Conservation (phyloP, 208 protist species). For the Wallacemonas sp. region DNA sequence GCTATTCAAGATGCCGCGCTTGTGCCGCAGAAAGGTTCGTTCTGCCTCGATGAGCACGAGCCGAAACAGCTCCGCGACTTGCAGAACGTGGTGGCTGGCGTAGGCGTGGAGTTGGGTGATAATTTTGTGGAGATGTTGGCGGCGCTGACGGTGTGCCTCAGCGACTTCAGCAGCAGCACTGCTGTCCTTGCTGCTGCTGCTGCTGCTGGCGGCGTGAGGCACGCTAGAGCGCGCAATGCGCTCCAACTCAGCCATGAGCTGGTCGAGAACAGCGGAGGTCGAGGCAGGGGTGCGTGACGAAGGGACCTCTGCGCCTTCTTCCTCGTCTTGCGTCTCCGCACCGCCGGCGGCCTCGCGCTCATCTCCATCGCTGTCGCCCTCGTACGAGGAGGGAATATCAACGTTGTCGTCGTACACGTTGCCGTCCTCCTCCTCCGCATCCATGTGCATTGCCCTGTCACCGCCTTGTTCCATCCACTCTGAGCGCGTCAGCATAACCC, state of each 20-base stretch:
- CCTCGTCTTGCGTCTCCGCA: neutral
- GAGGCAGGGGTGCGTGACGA: neutral
- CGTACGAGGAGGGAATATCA: conserved; percentile 50
- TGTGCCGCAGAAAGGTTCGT: conserved; percentile 45
- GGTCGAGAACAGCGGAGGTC: conserved; percentile 34
- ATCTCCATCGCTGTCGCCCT: conserved; percentile 30
- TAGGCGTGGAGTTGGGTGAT: conserved; percentile 54
- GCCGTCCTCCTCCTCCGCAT: conserved; percentile 25
- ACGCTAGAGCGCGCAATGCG: conserved; percentile 17
- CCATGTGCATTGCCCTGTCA: conserved; percentile 72
- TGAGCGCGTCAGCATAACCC: conserved; percentile 51
- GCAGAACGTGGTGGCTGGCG: conserved; percentile 45
- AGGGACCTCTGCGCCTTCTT: neutral
- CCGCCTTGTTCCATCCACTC: conserved; percentile 81
- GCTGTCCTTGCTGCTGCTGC: conserved; percentile 16
- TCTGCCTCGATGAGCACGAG: conserved; percentile 79
- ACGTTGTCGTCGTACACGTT: conserved; percentile 40
- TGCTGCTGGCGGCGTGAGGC: neutral
- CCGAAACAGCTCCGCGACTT: conserved; percentile 68
- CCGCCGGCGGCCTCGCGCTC: conserved; percentile 2
- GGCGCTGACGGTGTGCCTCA: conserved; percentile 17
- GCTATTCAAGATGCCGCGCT: conserved; percentile 29
- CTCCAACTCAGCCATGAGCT: conserved; percentile 46
- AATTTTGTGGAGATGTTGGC: conserved; percentile 29
- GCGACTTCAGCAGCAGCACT: neutral